Conservation (phyloP, 768 basidiomycete species). For the Podaxis sp. region DNA sequence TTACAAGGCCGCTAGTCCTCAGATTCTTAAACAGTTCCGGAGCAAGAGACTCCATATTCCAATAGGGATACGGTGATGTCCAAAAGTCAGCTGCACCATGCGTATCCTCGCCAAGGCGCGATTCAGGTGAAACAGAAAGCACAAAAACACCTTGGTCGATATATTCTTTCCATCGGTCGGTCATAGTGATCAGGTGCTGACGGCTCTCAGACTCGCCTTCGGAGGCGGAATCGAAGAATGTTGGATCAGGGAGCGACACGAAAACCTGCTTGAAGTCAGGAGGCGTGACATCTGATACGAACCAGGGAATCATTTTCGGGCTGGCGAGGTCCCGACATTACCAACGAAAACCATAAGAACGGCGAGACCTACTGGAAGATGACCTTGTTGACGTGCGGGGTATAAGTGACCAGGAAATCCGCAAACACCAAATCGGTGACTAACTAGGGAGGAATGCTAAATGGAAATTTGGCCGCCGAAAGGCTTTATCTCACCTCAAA, state of each 20-base stretch:
- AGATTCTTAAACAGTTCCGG: slow-evolving; percentile 52
- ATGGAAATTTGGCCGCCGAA: background rate
- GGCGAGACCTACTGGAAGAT: slow-evolving; percentile 78
- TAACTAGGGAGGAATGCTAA: slow-evolving; percentile 45
- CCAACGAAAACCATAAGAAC: background rate
- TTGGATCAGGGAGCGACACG: slow-evolving; percentile 52
- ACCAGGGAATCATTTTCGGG: slow-evolving; percentile 96
- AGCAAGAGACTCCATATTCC: slow-evolving; percentile 62
- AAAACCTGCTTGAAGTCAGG: slow-evolving; percentile 73
- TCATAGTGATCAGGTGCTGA: slow-evolving; percentile 57
- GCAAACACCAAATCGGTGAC: slow-evolving; percentile 94
- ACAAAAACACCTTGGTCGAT: slow-evolving; percentile 69
- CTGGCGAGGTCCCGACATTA: slow-evolving; percentile 37
- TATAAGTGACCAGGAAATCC: slow-evolving; percentile 89
- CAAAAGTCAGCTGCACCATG: slow-evolving; percentile 52
- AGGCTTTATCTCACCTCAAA: slow-evolving; percentile 64
- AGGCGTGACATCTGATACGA: slow-evolving; percentile 93
- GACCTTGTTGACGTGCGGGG: slow-evolving; percentile 77
- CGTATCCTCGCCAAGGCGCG: slow-evolving; percentile 47
- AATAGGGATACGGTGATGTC: slow-evolving; percentile 76
- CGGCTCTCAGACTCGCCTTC: slow-evolving; percentile 19
- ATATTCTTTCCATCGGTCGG: slow-evolving; percentile 70
- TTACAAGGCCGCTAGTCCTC: slow-evolving; percentile 60
- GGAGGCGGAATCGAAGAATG: slow-evolving; percentile 53
- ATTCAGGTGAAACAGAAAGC: slow-evolving; percentile 65